These are phyloP conservation scores for Leucocoprinus sp. DNA, from an alignment of 768 basidiomycete genomes.

Conservation along the genomic window DNA sequence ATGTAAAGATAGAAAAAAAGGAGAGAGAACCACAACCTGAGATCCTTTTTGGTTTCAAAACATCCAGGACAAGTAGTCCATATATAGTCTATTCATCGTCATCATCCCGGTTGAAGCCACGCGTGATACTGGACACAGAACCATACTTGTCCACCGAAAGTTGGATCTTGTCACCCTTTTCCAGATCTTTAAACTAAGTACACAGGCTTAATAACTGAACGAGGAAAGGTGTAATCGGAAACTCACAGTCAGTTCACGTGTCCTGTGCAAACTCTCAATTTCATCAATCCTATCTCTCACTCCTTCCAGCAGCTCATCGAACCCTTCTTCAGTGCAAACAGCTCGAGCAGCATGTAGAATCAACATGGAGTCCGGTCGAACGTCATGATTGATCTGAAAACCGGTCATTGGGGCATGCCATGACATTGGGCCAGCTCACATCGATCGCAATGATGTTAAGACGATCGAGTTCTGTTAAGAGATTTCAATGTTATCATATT, in stretches of 20 bases:
- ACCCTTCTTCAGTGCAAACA: constrained; percentile 66
- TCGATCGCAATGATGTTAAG: constrained; percentile 75
- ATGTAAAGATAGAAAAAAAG: no score
- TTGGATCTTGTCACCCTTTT: constrained; percentile 39
- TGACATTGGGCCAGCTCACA: constrained; percentile 28
- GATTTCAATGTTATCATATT: background rate
- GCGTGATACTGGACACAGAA: constrained; percentile 22
- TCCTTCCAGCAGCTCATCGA: constrained; percentile 66
- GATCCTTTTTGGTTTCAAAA: no score
- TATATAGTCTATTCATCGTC: constrained; percentile 1
- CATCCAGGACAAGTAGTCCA: background rate
- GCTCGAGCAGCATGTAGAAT: constrained; percentile 65
- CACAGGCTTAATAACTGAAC: background rate
- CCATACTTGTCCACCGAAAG: constrained; percentile 55
- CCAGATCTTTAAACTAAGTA: constrained; percentile 40
- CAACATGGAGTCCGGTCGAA: constrained; percentile 74
- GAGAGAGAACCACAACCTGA: no score
- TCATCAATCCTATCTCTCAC: constrained; percentile 76
- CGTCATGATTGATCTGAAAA: constrained; percentile 57
- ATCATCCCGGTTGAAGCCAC: constrained; percentile 8
- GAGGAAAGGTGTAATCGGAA: background rate
- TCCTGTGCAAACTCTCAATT: constrained; percentile 79
- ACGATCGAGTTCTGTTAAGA: constrained; percentile 49
- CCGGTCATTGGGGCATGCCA: background rate
- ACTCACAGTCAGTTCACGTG: constrained; percentile 66